These are phyloP conservation scores for Martensiomyces pterosporus DNA, from an alignment of 192 early-diverging fungal genomes.

Conservation along the genomic window DNA sequence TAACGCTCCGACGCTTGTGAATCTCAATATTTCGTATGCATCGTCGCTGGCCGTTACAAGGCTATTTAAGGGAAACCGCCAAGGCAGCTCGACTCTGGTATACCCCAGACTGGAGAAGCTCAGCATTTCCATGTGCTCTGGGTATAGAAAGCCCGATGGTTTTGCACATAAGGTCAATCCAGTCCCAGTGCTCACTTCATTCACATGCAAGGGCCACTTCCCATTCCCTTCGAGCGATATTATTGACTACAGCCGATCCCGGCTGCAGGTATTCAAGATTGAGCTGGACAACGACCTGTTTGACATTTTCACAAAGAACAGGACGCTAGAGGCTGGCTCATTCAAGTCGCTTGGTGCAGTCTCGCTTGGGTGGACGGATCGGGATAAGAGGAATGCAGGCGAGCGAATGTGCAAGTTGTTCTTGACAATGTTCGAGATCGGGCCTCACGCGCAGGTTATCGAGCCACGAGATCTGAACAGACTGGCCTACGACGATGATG, in stretches of 20 bases:
- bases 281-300: constrained; percentile 9
- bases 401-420: no score
- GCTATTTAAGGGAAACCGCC: constrained; percentile 3
- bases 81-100: constrained; percentile 3
- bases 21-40: constrained; percentile 5
- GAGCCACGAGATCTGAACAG: no score
- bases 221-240: constrained; percentile 4
- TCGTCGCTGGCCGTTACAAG: constrained; percentile 13
- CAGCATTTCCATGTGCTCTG: constrained; percentile 5
- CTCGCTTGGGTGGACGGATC: constrained; percentile 11
- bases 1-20: constrained; percentile 18
- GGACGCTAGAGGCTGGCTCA: background rate
- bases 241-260: constrained; percentile 4
- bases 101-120: constrained; percentile 26
- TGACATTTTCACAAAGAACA: background rate
- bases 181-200: background rate
- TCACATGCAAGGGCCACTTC: background rate
- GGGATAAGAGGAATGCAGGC: no score
- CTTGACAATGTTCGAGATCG: constrained; percentile 4
- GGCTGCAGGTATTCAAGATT: constrained; percentile 16
- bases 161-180: no score
- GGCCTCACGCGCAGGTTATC: constrained; percentile 1
- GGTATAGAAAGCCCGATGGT: background rate
- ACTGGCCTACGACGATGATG: no score
- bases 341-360: constrained; percentile 4